A percentile compares a stretch with the other conserved stretches of the same genome.
These are phyloP conservation scores for Incumbomyces delicatus DNA, from an alignment of 2,329 filamentous ascomycete genomes.

Conservation along the genomic window DNA sequence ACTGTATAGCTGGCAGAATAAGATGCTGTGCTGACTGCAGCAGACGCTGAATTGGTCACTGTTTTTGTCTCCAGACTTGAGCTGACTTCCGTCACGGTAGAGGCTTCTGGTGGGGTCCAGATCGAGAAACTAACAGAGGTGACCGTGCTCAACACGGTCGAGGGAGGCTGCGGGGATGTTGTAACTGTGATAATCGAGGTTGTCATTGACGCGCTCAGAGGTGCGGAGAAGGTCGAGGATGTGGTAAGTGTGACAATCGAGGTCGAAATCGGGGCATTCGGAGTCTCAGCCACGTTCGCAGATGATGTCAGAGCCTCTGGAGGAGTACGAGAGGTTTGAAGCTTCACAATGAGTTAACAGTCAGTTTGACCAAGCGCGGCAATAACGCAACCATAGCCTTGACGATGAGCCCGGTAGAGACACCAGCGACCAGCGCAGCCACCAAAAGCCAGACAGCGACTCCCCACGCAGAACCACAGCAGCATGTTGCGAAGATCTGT, in stretches of 20 bases:
- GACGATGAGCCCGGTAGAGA: background rate
- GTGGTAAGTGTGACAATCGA: background rate
- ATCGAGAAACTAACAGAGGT: background rate
- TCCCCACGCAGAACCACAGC: slow-evolving; percentile 6
- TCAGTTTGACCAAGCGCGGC: background rate
- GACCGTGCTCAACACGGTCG: background rate
- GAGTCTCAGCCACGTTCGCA: background rate
- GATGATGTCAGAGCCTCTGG: background rate
- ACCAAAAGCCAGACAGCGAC: slow-evolving; percentile 6
- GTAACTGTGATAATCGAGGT: background rate
- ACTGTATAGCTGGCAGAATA: background rate
- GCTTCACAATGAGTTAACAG: background rate
- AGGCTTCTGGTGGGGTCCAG: background rate
- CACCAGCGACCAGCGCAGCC: background rate
- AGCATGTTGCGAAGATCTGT: slow-evolving; percentile 1
- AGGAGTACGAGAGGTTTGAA: background rate
- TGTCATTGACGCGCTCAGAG: background rate
- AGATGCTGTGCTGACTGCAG: background rate
- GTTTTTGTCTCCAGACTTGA: background rate
- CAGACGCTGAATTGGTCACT: background rate
- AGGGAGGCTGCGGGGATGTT: background rate
- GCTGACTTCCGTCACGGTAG: background rate
- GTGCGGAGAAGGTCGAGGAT: background rate
- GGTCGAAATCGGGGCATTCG: background rate
- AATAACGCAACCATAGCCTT: background rate